Evolutionary conservation across 2,329 filamentous ascomycete genomes (phyloP).

Genomic region (Colletotrichum sp.): DNA sequence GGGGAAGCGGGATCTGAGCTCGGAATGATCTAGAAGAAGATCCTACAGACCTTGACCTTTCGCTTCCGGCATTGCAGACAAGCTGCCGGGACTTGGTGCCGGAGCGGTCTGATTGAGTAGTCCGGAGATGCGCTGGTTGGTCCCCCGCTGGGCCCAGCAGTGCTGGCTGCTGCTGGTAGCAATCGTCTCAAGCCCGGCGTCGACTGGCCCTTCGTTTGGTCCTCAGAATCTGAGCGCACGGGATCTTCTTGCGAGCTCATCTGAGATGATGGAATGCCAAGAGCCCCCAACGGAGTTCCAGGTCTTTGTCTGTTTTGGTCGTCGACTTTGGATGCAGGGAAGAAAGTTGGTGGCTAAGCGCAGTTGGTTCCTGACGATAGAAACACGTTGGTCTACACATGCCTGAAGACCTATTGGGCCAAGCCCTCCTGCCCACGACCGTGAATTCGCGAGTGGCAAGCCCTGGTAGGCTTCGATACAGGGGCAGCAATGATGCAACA

Average conservation of each 20-base stretch:
- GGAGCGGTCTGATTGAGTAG: background rate
- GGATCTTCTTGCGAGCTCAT: background rate
- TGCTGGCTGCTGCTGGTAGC: background rate
- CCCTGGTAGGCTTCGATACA: too few relatives aligned
- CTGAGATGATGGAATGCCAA: background rate
- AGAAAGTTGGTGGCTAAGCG: background rate
- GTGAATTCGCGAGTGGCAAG: too few relatives aligned
- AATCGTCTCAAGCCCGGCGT: background rate
- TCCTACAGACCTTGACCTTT: background rate
- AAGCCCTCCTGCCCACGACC: too few relatives aligned
- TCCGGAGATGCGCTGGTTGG: background rate
- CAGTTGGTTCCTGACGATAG: too few relatives aligned
- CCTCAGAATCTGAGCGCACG: background rate
- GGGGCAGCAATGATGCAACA: too few relatives aligned
- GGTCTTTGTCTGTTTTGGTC: background rate
- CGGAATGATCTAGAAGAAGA: background rate
- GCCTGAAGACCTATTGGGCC: too few relatives aligned
- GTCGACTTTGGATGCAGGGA: background rate
- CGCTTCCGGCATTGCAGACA: conserved; percentile 3
- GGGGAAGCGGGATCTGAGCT: too few relatives aligned
- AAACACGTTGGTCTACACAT: too few relatives aligned
- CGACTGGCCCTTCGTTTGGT: background rate
- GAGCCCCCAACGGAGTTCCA: background rate
- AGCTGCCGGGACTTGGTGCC: background rate
- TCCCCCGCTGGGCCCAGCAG: background rate